Evolutionary conservation across 208 protist genomes (phyloP).

Genomic region (Jaenimonas drosophilae): DNA sequence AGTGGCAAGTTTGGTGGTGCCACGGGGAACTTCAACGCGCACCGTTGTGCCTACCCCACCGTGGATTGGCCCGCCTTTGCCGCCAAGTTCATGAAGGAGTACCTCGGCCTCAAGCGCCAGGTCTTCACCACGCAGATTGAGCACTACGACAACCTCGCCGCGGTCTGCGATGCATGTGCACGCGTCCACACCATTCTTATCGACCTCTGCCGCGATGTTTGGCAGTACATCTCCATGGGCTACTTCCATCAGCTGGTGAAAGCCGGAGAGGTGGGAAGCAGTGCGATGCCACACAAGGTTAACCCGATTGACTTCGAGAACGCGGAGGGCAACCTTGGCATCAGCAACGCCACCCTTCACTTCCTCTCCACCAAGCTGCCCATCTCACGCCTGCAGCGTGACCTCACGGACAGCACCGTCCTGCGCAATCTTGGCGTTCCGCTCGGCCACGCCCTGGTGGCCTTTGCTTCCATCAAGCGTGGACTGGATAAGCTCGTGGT

Average conservation of each 20-base stretch:
- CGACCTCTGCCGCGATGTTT: conserved; percentile 90
- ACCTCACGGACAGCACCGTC: conserved; percentile 94
- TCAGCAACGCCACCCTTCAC: conserved; percentile 92
- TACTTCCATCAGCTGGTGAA: conserved; percentile 93
- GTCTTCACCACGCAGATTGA: conserved; percentile 93
- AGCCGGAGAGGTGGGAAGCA: conserved; percentile 91
- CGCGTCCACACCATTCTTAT: conserved; percentile 91
- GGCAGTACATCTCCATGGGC: conserved; percentile 92
- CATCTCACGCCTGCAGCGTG: conserved; percentile 92
- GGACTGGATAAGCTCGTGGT: conserved; percentile 89
- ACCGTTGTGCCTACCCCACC: conserved; percentile 78
- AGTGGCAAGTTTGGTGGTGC: conserved; percentile 92
- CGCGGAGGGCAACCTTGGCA: conserved; percentile 92
- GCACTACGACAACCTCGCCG: conserved; percentile 92
- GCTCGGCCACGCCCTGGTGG: conserved; percentile 84
- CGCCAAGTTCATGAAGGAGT: conserved; percentile 68
- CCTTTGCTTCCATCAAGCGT: conserved; percentile 72
- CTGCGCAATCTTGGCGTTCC: conserved; percentile 91
- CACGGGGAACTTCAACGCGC: conserved; percentile 92
- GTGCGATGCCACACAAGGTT: conserved; percentile 96
- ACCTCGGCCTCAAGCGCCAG: conserved; percentile 70
- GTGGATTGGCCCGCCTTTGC: conserved; percentile 84
- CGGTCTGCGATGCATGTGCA: conserved; percentile 83
- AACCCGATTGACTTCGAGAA: conserved; percentile 98
- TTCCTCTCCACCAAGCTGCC: conserved; percentile 92